These are phyloP conservation scores for Maudiozyma turicensis DNA, from an alignment of 805 yeast species.

Conservation along the genomic window DNA sequence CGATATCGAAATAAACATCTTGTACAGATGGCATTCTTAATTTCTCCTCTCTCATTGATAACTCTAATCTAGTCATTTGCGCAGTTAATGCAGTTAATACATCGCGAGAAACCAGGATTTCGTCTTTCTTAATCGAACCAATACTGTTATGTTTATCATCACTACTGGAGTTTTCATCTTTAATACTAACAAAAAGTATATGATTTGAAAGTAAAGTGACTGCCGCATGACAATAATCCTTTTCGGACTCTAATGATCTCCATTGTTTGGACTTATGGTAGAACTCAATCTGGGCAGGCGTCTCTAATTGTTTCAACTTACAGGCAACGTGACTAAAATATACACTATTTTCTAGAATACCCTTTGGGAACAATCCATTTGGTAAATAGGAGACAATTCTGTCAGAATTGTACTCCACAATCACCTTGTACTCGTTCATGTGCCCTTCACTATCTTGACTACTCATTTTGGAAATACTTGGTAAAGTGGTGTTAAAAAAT, in stretches of 20 bases:
- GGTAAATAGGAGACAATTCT: neutral
- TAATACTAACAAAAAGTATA: neutral
- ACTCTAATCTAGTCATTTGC: neutral
- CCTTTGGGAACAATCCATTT: neutral
- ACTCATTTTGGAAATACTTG: neutral
- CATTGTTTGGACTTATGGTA: neutral
- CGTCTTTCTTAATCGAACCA: neutral
- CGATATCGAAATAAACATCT: conserved; percentile 1
- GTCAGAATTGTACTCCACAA: neutral
- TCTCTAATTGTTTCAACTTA: neutral
- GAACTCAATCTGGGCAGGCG: neutral
- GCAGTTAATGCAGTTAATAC: neutral
- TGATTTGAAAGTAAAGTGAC: neutral
- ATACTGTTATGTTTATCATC: neutral
- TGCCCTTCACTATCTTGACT: neutral
- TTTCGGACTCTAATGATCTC: neutral
- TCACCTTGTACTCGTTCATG: neutral
- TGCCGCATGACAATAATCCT: neutral
- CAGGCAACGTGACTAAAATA: neutral
- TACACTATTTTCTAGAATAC: neutral
- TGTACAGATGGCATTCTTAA: neutral
- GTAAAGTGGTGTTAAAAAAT: too few relatives aligned
- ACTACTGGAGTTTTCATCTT: neutral
- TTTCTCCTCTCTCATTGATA: neutral
- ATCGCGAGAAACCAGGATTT: neutral